These are phyloP conservation scores for Phialemonium atrogriseum DNA, from an alignment of 2,329 filamentous ascomycete genomes.

Conservation along the genomic window DNA sequence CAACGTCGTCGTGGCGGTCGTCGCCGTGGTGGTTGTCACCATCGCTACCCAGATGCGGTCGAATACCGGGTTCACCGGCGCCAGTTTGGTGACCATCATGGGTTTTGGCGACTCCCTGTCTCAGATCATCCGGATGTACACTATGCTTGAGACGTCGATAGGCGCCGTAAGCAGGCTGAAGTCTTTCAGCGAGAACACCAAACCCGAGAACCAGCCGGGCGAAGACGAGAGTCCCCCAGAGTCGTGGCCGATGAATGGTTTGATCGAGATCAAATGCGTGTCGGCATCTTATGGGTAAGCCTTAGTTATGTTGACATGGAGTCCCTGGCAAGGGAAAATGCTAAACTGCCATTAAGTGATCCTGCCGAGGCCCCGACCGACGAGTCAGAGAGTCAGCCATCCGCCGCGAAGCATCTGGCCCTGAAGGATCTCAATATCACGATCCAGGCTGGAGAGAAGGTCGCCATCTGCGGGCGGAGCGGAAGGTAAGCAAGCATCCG, in stretches of 20 bases:
- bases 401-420: slow-evolving; percentile 13
- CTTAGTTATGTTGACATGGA: not conserved
- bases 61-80: slow-evolving; percentile 29
- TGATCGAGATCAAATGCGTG: slow-evolving; percentile 15
- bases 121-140: slow-evolving; percentile 22
- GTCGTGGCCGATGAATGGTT: slow-evolving; percentile 16
- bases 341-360: too few species aligned
- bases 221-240: slow-evolving; percentile 16
- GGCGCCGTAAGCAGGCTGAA: slow-evolving; percentile 27
- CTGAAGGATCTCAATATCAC: slow-evolving; percentile 20
- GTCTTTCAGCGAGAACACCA: slow-evolving; percentile 18
- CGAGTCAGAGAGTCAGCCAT: too few species aligned
- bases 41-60: slow-evolving; percentile 35
- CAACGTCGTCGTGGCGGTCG: slow-evolving; percentile 36
- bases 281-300: slow-evolving; percentile 17
- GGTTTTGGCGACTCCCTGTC: slow-evolving; percentile 22
- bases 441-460: slow-evolving; percentile 24
- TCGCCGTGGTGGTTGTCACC: slow-evolving; percentile 38
- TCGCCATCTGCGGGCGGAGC: slow-evolving; percentile 35
- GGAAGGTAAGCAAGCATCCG: slow-evolving; percentile 21
- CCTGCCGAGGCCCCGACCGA: too few species aligned
- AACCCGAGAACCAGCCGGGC: slow-evolving; percentile 17
- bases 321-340: not conserved
- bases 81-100: slow-evolving; percentile 29
- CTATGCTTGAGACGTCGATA: slow-evolving; percentile 23